Conservation (phyloP, 176 grass and related monocot species). For the Dactylis glomerata region DNA sequence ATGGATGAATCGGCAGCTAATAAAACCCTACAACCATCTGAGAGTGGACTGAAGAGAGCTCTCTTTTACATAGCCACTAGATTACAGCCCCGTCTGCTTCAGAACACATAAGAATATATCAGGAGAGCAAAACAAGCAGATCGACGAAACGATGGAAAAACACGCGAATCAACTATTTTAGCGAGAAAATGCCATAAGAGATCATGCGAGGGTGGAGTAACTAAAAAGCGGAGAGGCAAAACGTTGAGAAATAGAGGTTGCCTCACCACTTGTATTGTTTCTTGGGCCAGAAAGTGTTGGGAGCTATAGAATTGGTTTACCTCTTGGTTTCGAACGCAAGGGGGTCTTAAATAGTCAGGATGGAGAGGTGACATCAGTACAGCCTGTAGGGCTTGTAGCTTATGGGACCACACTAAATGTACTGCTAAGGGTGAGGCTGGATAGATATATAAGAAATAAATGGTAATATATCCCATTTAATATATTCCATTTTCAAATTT, state of each 20-base stretch:
- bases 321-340: conserved; percentile 34
- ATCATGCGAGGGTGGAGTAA: neutral
- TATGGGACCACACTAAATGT: neutral
- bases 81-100: neutral
- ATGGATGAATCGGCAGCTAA: conserved; percentile 92
- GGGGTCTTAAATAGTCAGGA: conserved; percentile 52
- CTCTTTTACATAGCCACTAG: conserved; percentile 33
- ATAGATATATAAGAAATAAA: neutral
- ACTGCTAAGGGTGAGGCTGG: neutral
- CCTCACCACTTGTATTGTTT: neutral
- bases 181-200: neutral
- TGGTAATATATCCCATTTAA: neutral
- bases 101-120: neutral
- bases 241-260: neutral
- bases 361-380: conserved; percentile 42
- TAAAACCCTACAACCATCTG: conserved; percentile 53
- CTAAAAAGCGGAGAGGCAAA: neutral
- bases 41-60: conserved; percentile 95
- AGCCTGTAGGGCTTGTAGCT: conserved; percentile 1
- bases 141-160: neutral
- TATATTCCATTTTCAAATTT: neutral
- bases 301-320: neutral
- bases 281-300: neutral
- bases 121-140: neutral
- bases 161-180: neutral